A percentile compares a stretch with the other conserved stretches of the same genome.
Evolutionary conservation across 169 alveolate species (phyloP).

Genomic region (Perkinsus olseni): DNA sequence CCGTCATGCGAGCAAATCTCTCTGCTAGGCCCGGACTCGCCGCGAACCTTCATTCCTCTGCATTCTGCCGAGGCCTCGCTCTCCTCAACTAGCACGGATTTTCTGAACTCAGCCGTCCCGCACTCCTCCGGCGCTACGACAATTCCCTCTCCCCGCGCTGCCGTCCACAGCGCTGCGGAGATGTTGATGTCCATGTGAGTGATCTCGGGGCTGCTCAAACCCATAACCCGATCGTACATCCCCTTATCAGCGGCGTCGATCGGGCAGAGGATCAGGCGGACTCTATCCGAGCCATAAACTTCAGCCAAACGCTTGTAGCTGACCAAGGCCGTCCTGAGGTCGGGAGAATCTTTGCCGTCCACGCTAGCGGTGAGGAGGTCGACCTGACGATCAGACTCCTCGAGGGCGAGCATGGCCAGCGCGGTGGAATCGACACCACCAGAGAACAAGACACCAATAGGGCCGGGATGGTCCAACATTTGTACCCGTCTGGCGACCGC

Average conservation of each 20-base stretch:
- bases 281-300: background rate
- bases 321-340: conserved; percentile 11
- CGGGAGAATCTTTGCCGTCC: background rate
- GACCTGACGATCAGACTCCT: background rate
- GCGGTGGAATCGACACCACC: conserved; percentile 36
- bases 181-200: conserved; percentile 37
- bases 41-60: background rate
- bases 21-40: background rate
- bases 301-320: conserved; percentile 13
- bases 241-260: background rate
- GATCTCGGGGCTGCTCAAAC: background rate
- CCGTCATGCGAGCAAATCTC: background rate
- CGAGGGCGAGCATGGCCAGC: conserved; percentile 9
- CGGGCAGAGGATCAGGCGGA: background rate
- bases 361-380: background rate
- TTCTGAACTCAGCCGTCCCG: background rate
- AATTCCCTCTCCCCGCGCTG: conserved; percentile 18
- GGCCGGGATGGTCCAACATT: background rate
- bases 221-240: background rate
- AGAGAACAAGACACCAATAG: conserved; percentile 24
- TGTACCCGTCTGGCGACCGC: conserved; percentile 2
- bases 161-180: conserved; percentile 24
- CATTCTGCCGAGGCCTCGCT: background rate
- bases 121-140: background rate
- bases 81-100: background rate